phyloP scores from a whole-genome alignment of 179 eudicot genomes.

The Silene vulgaris region DNA sequence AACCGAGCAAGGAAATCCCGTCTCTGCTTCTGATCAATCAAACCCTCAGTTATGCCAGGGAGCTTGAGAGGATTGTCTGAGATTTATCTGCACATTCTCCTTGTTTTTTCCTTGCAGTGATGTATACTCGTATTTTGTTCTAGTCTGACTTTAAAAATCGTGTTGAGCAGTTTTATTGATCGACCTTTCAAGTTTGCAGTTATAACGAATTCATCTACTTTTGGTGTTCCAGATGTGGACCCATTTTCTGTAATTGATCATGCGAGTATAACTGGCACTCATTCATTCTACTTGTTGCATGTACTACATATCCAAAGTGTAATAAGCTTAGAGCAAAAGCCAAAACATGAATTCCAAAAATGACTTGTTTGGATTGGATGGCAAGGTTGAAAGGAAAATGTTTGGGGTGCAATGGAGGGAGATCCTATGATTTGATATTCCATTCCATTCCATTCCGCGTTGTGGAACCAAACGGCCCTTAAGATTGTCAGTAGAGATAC shows the following conservation, averaged over 20 bases:
- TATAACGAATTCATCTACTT: background rate
- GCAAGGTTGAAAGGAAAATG: too few relatives aligned
- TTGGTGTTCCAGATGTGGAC: background rate
- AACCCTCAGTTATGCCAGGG: conserved; percentile 92
- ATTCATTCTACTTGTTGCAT: too few relatives aligned
- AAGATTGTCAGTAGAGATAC: too few relatives aligned
- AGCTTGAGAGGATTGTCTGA: conserved; percentile 89
- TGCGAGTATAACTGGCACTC: background rate
- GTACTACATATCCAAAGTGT: too few relatives aligned
- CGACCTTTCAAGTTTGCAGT: background rate
- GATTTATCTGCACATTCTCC: background rate
- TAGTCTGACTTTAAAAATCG: conserved; percentile 15
- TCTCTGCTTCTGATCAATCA: conserved; percentile 86
- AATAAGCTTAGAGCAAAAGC: too few relatives aligned
- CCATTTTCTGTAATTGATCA: background rate
- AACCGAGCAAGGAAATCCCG: conserved; percentile 89
- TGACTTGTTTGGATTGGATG: too few relatives aligned
- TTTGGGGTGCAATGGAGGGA: too few relatives aligned
- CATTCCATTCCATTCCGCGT: too few relatives aligned
- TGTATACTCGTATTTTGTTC: conserved; percentile 6
- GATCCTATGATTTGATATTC: too few relatives aligned
- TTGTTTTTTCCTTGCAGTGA: background rate
- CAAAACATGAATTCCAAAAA: too few relatives aligned
- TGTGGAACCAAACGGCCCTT: too few relatives aligned
- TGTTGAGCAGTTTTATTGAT: conserved; percentile 9